Conservation (phyloP, 2,329 filamentous ascomycete species). For the Colletotrichum somersetense region DNA sequence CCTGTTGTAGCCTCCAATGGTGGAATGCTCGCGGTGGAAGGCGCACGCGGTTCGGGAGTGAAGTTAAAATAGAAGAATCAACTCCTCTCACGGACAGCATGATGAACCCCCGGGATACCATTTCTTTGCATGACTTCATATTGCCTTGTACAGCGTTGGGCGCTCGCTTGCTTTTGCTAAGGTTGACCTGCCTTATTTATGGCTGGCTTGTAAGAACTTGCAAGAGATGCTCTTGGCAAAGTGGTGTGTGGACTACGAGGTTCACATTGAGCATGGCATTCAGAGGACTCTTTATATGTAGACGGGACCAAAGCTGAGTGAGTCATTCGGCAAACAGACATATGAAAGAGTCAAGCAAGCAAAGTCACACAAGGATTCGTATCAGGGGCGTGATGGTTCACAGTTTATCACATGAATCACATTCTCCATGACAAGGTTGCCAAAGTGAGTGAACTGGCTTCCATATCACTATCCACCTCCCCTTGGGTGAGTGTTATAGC, state of each 20-base stretch:
- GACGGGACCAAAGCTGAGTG: neutral
- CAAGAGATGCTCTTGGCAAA: too few species aligned
- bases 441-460: constrained; percentile 17
- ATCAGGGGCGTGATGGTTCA: neutral
- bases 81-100: neutral
- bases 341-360: neutral
- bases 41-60: neutral
- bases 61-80: neutral
- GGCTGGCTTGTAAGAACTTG: neutral
- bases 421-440: neutral
- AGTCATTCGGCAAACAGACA: neutral
- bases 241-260: neutral
- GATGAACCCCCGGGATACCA: neutral
- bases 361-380: neutral
- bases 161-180: too few species aligned
- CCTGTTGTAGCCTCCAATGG: neutral
- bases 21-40: neutral
- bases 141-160: neutral
- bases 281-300: neutral
- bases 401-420: neutral
- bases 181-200: neutral
- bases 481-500: constrained; percentile 7
- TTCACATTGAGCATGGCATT: neutral
- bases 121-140: neutral
- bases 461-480: constrained; percentile 13